Base-by-base conservation (phyloP, 2,329 filamentous ascomycete genomes). In the Moelleriella libera region DNA sequence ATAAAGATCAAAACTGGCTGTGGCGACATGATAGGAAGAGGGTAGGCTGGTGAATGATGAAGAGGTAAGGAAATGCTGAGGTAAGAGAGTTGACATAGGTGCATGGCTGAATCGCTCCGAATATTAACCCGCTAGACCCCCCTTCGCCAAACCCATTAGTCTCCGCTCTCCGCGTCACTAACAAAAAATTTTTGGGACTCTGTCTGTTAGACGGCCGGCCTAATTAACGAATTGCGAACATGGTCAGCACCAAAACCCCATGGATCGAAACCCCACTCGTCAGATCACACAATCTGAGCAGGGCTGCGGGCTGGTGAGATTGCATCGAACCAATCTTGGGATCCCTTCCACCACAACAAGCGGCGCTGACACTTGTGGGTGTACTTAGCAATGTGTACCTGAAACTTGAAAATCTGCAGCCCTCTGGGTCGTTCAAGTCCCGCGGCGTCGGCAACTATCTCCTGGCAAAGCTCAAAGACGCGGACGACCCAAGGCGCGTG, bases 371-470 rank as follows among this genome's bases (percentile, higher is more conserved):
- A 28, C 28, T 28, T 8, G 28, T n/a, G 8, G 21, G 8, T 43
- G 21, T 21, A 21, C 21, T 9, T 9, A 72, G 84, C 70, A 80
- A 83, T 67, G 77, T 92, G 66, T 86, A 83, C 62, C 78, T 92
- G 58, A 92, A 92, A 63, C 77, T 90, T 49, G 86, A 92, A 56
- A 85, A 82, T 58, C 72, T 86, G 49, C 87, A 94, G 62, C 87
- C 86, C 6, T 83, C 82, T 6, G 84, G 84, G 52, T 88, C 84
- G 12, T 94, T 92, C 78, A 90, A 92, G 64, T 88, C 84, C 42
- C 74, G 78, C 56, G 85, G 83, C 48, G 79, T 89, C 54, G 84
- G 84, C 55, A 77, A 85, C 64, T 76, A 83, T 57, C 78, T 87
- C 60, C 71, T 80, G 46, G 68, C 70, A 39, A 52, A 52, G 37